A percentile compares a stretch with the other conserved stretches of the same genome.
Conservation (phyloP, 2,329 filamentous ascomycete genomes). For the Albophoma yamanashiensis region DNA sequence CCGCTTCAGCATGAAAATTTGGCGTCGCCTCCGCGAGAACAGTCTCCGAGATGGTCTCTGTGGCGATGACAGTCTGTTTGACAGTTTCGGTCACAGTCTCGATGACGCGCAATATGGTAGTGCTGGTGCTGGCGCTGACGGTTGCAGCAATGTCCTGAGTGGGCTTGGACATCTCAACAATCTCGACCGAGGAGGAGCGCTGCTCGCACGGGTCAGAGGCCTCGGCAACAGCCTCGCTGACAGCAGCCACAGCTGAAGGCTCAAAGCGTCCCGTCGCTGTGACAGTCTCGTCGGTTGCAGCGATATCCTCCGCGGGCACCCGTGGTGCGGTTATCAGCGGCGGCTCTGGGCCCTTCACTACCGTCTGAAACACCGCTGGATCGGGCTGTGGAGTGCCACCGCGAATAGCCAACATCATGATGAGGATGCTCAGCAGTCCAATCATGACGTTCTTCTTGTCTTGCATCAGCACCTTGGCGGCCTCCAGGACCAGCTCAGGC, state of each 20-base stretch:
- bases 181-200: conserved; percentile 5
- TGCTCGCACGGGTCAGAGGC: conserved; percentile 12
- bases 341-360: conserved; percentile 1
- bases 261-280: neutral
- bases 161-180: neutral
- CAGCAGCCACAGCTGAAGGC: neutral
- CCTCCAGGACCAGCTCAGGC: conserved; percentile 42
- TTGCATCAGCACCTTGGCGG: conserved; percentile 40
- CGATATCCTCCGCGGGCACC: neutral
- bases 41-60: conserved; percentile 1
- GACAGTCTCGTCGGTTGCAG: neutral
- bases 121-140: neutral
- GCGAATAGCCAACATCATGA: conserved; percentile 37
- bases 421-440: conserved; percentile 39
- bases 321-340: neutral
- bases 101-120: conserved; percentile 1
- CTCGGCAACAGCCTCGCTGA: neutral
- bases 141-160: neutral
- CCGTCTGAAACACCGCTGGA: conserved; percentile 18
- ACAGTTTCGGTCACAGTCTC: conserved; percentile 19
- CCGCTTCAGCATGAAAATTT: neutral
- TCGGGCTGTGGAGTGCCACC: conserved; percentile 12
- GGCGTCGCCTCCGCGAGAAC: neutral
- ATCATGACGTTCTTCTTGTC: conserved; percentile 53
- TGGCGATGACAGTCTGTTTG: conserved; percentile 21